phyloP scores from a whole-genome alignment of 176 grass and related monocot species.

The Aegilops tauschii region DNA sequence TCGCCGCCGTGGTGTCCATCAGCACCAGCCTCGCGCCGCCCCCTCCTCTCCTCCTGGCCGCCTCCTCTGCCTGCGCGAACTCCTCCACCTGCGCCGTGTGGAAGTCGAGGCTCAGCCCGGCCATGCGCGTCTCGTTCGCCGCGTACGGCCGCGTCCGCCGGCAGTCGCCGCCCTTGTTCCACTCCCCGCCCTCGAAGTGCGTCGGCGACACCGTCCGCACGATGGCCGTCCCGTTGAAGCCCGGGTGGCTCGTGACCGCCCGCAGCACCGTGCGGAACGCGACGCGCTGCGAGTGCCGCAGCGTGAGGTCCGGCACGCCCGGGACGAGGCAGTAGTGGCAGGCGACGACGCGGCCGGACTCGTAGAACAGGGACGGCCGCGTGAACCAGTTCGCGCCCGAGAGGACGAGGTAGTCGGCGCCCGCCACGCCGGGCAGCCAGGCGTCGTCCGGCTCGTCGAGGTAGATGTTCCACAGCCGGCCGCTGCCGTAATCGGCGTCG shows the following conservation, averaged over 20 bases:
- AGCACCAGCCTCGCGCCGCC: conserved; percentile 31
- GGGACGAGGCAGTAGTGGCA: conserved; percentile 45
- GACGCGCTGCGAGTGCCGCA: conserved; percentile 30
- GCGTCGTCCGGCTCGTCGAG: conserved; percentile 56
- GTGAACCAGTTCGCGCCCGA: conserved; percentile 63
- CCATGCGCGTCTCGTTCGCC: conserved; percentile 27
- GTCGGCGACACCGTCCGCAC: conserved; percentile 56
- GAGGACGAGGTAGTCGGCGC: conserved; percentile 57
- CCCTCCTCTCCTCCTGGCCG: not conserved
- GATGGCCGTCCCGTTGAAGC: conserved; percentile 29
- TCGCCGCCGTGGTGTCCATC: conserved; percentile 60
- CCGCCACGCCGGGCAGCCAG: conserved; percentile 31
- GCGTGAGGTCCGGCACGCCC: conserved; percentile 46
- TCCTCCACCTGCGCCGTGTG: conserved; percentile 56
- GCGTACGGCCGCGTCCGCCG: conserved; percentile 31
- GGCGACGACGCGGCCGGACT: conserved; percentile 29
- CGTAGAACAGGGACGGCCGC: conserved; percentile 45
- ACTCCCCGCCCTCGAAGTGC: conserved; percentile 79
- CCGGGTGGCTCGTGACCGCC: not conserved
- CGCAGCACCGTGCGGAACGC: conserved; percentile 42
- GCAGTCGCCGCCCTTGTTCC: conserved; percentile 70
- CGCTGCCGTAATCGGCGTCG: not conserved
- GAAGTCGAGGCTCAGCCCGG: conserved; percentile 35
- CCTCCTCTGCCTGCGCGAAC: conserved; percentile 21
- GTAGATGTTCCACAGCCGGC: conserved; percentile 49